Evolutionary conservation across 495 filamentous ascomycete species (phyloP).

Genomic region (Viridothelium virens): DNA sequence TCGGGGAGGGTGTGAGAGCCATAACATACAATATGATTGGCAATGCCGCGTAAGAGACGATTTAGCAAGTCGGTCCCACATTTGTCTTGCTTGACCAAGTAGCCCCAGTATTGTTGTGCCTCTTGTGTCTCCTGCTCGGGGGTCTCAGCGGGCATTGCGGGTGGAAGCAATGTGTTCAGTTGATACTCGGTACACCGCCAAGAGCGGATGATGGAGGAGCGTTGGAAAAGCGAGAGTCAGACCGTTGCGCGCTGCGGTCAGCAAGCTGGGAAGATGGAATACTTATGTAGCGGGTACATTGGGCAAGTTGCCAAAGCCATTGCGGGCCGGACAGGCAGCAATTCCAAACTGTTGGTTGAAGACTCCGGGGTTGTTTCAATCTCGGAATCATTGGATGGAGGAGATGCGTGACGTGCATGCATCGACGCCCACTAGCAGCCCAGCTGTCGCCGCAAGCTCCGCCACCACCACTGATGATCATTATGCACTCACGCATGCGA

Average conservation of each 20-base stretch:
- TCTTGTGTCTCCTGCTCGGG: conserved; percentile 23
- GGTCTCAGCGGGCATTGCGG: not conserved
- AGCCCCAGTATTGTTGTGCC: conserved; percentile 61
- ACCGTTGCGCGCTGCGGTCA: not conserved
- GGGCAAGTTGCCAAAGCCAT: not conserved
- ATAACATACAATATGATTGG: conserved; percentile 65
- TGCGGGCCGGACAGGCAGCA: conserved; percentile 4
- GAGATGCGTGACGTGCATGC: conserved; percentile 4
- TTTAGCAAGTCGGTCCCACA: conserved; percentile 67
- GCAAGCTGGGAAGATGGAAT: not conserved
- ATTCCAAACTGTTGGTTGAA: conserved; percentile 5
- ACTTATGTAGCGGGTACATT: not conserved
- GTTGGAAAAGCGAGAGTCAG: not conserved
- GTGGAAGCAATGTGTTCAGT: not conserved
- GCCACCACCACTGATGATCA: not conserved
- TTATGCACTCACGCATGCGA: not conserved
- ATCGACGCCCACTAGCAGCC: not conserved
- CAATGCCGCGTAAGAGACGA: conserved; percentile 69
- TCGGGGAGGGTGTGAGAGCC: not conserved
- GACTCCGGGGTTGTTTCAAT: not conserved
- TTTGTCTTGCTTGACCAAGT: conserved; percentile 74
- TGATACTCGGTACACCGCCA: not conserved
- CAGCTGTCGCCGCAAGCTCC: not conserved
- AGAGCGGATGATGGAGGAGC: not conserved
- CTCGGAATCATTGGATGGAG: not conserved